These are phyloP conservation scores for Thelonectria olida DNA, from an alignment of 2,329 filamentous ascomycete genomes.

Conservation along the genomic window DNA sequence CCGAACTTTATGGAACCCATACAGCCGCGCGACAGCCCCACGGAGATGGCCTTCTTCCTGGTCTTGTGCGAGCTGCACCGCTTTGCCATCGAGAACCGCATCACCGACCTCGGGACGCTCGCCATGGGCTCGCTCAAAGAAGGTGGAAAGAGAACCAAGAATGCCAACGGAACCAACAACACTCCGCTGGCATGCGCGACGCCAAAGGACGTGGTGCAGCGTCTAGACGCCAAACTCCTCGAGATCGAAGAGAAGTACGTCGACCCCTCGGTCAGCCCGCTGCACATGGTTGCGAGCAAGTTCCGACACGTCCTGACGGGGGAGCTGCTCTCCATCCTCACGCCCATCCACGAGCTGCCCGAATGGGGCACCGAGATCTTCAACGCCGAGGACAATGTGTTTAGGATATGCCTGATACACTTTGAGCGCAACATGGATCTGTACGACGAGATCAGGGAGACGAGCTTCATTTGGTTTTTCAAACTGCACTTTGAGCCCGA, in stretches of 20 bases:
- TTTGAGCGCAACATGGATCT: slow-evolving; percentile 15
- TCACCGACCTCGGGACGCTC: slow-evolving; percentile 12
- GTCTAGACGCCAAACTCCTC: slow-evolving; percentile 7
- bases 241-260: slow-evolving; percentile 5
- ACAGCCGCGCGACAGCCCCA: slow-evolving; percentile 11
- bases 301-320: not conserved
- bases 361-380: slow-evolving; percentile 22
- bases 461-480: slow-evolving; percentile 12
- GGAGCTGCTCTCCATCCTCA: slow-evolving; percentile 7
- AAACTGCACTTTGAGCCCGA: slow-evolving; percentile 18
- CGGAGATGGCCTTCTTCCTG: slow-evolving; percentile 17
- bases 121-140: not conserved
- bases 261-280: slow-evolving; percentile 4
- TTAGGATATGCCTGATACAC: slow-evolving; percentile 9
- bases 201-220: not conserved
- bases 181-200: not conserved
- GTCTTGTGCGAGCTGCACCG: slow-evolving; percentile 5
- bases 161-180: not conserved
- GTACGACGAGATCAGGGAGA: slow-evolving; percentile 9
- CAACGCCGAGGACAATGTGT: slow-evolving; percentile 17
- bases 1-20: slow-evolving; percentile 19
- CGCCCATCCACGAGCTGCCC: slow-evolving; percentile 13
- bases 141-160: not conserved
- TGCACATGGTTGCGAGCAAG: slow-evolving; percentile 10
- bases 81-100: slow-evolving; percentile 17